Conservation (phyloP, 2,329 filamentous ascomycete genomes). For the Paracoccidioides brasiliensis region DNA sequence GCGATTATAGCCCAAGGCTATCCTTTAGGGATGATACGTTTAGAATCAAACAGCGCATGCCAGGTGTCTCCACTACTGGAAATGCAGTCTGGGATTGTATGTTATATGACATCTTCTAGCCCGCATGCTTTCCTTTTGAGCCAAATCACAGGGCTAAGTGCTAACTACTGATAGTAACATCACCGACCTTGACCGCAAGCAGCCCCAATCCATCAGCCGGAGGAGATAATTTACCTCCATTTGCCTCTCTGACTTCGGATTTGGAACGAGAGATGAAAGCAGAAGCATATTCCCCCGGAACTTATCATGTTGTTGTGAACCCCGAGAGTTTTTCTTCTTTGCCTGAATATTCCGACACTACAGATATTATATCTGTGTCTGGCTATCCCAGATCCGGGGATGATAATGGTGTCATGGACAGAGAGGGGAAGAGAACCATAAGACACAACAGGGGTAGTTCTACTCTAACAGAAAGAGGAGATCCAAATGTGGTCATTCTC, state of each 20-base stretch:
- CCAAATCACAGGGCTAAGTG: slow-evolving; percentile 8
- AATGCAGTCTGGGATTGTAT: slow-evolving; percentile 46
- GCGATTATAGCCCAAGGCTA: slow-evolving; percentile 45
- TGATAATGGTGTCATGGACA: slow-evolving; percentile 2
- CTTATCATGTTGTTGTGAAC: slow-evolving; percentile 43
- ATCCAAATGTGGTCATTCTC: slow-evolving; percentile 40
- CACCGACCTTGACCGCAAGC: slow-evolving; percentile 17
- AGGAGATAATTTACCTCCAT: slow-evolving; percentile 41
- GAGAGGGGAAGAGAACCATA: slow-evolving; percentile 19
- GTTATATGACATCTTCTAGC: slow-evolving; percentile 14
- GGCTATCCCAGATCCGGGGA: slow-evolving; percentile 6
- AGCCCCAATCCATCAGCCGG: slow-evolving; percentile 18
- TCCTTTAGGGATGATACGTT: slow-evolving; percentile 43
- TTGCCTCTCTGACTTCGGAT: slow-evolving; percentile 40
- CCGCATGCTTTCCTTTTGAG: background rate
- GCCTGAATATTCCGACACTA: slow-evolving; percentile 37
- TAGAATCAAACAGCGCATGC: slow-evolving; percentile 39
- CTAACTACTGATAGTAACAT: slow-evolving; percentile 15
- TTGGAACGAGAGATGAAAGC: slow-evolving; percentile 48
- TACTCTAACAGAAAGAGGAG: slow-evolving; percentile 14
- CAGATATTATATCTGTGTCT: background rate
- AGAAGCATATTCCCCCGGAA: slow-evolving; percentile 37
- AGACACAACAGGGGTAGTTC: slow-evolving; percentile 9
- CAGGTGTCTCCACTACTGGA: slow-evolving; percentile 38
- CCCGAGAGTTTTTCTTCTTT: slow-evolving; percentile 41